A percentile compares a stretch with the other conserved stretches of the same genome.
Conservation (phyloP, 2,329 filamentous ascomycete genomes). For the Aspergillus floridensis region DNA sequence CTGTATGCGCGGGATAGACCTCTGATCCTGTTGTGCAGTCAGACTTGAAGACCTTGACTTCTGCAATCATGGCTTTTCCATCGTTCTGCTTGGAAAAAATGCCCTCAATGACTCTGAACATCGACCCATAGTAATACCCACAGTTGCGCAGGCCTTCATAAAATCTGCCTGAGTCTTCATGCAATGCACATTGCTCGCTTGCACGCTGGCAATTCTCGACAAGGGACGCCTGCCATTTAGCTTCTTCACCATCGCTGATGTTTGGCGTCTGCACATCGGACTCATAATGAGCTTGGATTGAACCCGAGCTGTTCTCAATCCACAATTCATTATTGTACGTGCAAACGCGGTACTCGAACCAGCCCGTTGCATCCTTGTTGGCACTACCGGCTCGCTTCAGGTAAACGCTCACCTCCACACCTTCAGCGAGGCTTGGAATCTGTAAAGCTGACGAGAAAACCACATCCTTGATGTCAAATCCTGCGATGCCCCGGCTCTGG, state of each 20-base stretch:
- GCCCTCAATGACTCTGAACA: not conserved
- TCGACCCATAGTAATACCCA: slow-evolving; percentile 8
- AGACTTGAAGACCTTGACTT: not conserved
- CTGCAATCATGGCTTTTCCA: not conserved
- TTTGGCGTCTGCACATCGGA: not conserved
- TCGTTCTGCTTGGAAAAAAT: not conserved
- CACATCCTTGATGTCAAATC: slow-evolving; percentile 6
- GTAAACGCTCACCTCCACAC: not conserved
- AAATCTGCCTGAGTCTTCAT: not conserved
- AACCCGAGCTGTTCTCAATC: slow-evolving; percentile 8
- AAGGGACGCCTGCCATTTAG: not conserved
- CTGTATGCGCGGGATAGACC: slow-evolving; percentile 1
- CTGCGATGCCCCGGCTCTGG: not conserved
- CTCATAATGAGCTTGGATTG: slow-evolving; percentile 7
- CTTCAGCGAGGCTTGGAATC: not conserved
- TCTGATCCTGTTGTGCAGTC: not conserved
- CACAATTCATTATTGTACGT: not conserved
- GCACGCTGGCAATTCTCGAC: not conserved
- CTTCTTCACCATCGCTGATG: not conserved
- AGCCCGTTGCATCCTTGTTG: slow-evolving; percentile 1
- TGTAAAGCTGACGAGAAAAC: slow-evolving; percentile 2
- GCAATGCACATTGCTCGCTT: not conserved
- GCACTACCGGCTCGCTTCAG: not conserved
- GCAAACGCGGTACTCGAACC: slow-evolving; percentile 10
- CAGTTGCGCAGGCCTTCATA: not conserved